These are phyloP conservation scores for Cyberlindnera galapagoensis DNA, from an alignment of 805 yeast species.

Conservation along the genomic window DNA sequence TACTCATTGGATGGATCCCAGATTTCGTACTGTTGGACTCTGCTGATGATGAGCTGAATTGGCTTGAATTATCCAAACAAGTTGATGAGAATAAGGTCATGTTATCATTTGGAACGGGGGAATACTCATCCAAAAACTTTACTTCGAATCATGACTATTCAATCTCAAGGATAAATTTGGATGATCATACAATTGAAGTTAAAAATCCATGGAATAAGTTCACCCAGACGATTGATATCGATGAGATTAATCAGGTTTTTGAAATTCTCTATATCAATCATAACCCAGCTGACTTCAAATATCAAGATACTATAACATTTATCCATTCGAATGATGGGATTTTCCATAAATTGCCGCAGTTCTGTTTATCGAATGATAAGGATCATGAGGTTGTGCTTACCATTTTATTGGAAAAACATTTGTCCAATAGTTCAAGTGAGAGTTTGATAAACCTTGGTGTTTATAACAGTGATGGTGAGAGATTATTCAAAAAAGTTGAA, in stretches of 20 bases:
- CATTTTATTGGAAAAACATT: constrained; percentile 46
- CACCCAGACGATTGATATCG: constrained; percentile 16
- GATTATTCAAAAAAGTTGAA: constrained; percentile 17
- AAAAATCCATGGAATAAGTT: constrained; percentile 41
- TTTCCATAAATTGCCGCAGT: constrained; percentile 37
- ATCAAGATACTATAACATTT: constrained; percentile 23
- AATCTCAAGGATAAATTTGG: constrained; percentile 33
- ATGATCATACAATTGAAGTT: constrained; percentile 22
- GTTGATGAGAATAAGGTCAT: constrained; percentile 33
- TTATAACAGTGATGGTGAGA: constrained; percentile 27
- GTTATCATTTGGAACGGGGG: constrained; percentile 67
- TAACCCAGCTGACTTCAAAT: constrained; percentile 35
- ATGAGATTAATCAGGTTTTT: constrained; percentile 33
- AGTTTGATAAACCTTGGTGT: constrained; percentile 23
- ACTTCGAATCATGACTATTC: constrained; percentile 69
- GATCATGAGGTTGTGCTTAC: constrained; percentile 29
- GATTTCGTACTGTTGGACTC: too few relatives aligned
- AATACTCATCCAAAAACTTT: constrained; percentile 30
- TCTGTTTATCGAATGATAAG: constrained; percentile 30
- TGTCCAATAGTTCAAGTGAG: constrained; percentile 19
- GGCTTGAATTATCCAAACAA: too few relatives aligned
- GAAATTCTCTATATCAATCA: constrained; percentile 59
- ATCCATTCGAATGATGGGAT: constrained; percentile 22
- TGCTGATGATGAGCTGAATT: too few relatives aligned
- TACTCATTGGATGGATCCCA: constrained; percentile 70